A percentile compares a stretch with the other conserved stretches of the same genome.
Conservation (phyloP, 345 rosid genomes). For the Psidium guajava region DNA sequence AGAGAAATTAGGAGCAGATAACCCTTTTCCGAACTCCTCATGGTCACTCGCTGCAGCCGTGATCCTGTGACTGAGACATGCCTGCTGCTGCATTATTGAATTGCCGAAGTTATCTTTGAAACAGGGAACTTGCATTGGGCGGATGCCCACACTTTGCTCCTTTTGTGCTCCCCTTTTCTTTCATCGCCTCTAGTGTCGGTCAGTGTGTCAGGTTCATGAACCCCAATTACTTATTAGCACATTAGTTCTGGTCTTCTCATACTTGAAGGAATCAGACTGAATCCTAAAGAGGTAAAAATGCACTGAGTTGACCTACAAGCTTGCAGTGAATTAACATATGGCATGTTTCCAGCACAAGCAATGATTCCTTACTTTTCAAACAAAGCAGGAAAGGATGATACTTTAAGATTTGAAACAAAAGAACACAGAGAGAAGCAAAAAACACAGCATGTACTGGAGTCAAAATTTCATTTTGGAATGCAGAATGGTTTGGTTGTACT, state of each 20-base stretch:
- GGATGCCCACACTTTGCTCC: neutral
- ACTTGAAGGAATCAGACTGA: neutral
- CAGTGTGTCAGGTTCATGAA: neutral
- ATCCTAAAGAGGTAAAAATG: neutral
- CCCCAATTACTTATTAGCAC: neutral
- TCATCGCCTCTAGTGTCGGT: neutral
- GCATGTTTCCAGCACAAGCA: neutral
- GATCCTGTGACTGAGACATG: neutral
- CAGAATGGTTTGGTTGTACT: neutral
- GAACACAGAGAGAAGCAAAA: neutral
- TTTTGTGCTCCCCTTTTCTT: neutral
- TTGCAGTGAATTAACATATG: neutral
- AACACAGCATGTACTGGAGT: neutral
- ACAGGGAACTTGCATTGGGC: neutral
- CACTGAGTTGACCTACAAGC: neutral
- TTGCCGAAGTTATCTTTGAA: neutral
- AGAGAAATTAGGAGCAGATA: neutral
- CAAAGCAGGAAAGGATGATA: neutral
- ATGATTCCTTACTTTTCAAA: neutral
- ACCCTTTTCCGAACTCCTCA: neutral
- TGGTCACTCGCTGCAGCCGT: fast-evolving
- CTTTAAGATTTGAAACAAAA: neutral
- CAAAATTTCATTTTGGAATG: neutral
- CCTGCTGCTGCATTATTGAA: neutral
- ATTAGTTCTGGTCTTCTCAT: neutral